These are phyloP conservation scores for Chlorella ohadii DNA, from an alignment of 139 green algal genomes.

Conservation along the genomic window DNA sequence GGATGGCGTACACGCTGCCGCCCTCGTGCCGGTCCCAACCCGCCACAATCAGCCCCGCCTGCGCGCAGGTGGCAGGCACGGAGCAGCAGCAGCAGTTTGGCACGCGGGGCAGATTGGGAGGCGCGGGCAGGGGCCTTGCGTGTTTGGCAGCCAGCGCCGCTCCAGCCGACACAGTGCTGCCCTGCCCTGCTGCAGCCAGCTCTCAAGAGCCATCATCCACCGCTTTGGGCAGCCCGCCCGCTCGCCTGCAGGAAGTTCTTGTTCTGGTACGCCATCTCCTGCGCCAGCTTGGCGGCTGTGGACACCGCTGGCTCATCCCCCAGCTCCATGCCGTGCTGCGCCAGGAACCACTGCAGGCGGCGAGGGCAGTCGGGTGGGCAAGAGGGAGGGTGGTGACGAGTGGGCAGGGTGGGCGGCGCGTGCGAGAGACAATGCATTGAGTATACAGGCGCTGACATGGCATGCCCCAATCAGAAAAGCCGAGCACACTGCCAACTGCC, in stretches of 20 bases:
- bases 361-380: background rate
- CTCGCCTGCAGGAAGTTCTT: constrained; percentile 63
- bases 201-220: too few species aligned
- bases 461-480: too few species aligned
- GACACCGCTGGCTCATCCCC: constrained; percentile 69
- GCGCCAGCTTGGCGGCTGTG: constrained; percentile 83
- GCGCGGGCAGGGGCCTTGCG: too few species aligned
- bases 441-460: background rate
- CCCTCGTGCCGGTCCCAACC: constrained; percentile 78
- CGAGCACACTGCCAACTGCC: background rate
- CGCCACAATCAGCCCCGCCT: constrained; percentile 82
- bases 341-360: constrained; percentile 56
- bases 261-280: constrained; percentile 87
- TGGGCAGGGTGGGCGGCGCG: background rate
- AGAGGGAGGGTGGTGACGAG: background rate
- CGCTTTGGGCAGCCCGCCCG: background rate
- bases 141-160: too few species aligned
- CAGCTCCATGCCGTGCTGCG: constrained; percentile 82
- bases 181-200: too few species aligned
- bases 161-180: too few species aligned
- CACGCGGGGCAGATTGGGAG: too few species aligned
- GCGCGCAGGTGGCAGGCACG: background rate
- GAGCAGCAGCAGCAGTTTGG: background rate
- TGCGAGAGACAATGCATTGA: too few species aligned
- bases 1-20: constrained; percentile 81